Evolutionary conservation across 2,329 filamentous ascomycete species (phyloP), one percentile per base, ranked within the genome.

Genomic region (Tolypocladium cylindrosporum): DNA sequence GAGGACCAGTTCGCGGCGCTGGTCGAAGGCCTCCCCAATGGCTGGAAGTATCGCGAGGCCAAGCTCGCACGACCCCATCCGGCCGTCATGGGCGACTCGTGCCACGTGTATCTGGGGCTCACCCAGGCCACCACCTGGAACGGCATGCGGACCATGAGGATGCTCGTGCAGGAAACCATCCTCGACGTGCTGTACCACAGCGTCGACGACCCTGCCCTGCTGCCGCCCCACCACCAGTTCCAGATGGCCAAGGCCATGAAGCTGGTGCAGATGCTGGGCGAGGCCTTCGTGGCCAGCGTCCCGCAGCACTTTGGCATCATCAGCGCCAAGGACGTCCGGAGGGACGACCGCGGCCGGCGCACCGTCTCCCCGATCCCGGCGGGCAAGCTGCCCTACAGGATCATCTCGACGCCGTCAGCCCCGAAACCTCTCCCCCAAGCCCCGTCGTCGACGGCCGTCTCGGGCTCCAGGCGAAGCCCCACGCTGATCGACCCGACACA

Each of bases 251-350:
- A 68, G 59, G 68, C 69, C 4, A 72, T 74, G 57, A 66, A 65
- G 40, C 61, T 74, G 57, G 67, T 80, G 37, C 67, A 72, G 55
- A 69, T 69, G 55, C 67, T 79, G 34, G 69, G 74, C 56, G 68
- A 73, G 50, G 74, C 73, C 36, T 73, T 80, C 53, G 67, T 75
- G 45, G 76, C 77, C 51, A 79, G 73, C 55, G 72, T 79, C 2
- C 78, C 78, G 0, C 78, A 80, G 62, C 74, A 79, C 61, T 76
- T 79, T 50, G 78, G 77, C 39, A 67, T 79, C n/a, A 70, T 80
- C 53, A 75, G 70, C 58, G 71, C 74, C 13, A 67, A 67, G 54
- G 74, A 75, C 60, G 67, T 72, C 21, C 66, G 64, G 50, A 64
- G 67, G 36, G 50, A 60, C 41, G 60, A 62, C 37, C 56, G 41